Conservation (phyloP, 306 rosid genomes). For the Trifolium subterraneum region DNA sequence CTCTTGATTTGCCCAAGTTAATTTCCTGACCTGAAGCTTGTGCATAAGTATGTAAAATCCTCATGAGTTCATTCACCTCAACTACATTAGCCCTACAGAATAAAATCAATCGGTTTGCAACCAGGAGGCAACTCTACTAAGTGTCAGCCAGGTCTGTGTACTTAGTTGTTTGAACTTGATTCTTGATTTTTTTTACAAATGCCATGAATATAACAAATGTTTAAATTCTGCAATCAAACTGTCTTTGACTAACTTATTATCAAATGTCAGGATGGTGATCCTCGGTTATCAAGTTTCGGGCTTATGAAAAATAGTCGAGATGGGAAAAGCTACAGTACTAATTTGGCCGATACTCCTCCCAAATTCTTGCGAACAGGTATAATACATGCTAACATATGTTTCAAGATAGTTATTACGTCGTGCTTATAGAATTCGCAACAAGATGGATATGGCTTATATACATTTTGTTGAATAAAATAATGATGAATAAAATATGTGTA, state of each 20-base stretch:
- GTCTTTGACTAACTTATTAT: constrained; percentile 34
- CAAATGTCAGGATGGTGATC: constrained; percentile 87
- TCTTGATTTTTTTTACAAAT: background rate
- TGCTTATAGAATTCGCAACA: constrained; percentile 5
- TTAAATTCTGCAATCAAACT: background rate
- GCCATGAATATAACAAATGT: constrained; percentile 2
- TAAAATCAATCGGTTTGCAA: too few species aligned
- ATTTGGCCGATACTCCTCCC: constrained; percentile 92
- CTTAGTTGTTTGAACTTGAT: constrained; percentile 29
- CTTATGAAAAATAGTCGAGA: constrained; percentile 95
- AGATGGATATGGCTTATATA: constrained; percentile 6
- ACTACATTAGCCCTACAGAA: too few species aligned
- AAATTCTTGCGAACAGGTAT: constrained; percentile 93
- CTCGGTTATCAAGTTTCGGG: constrained; percentile 90
- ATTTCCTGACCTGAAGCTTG: too few species aligned
- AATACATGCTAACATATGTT: constrained; percentile 17
- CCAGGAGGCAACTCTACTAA: too few species aligned
- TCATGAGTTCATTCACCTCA: too few species aligned
- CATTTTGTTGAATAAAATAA: too few species aligned
- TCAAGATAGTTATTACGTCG: background rate
- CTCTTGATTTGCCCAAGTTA: too few species aligned
- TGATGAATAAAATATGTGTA: too few species aligned
- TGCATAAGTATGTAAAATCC: too few species aligned
- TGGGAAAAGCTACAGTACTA: constrained; percentile 98
- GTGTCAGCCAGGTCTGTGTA: too few species aligned